phyloP scores from a whole-genome alignment of 2,329 filamentous ascomycete species.

The Cladosporium sp. region DNA sequence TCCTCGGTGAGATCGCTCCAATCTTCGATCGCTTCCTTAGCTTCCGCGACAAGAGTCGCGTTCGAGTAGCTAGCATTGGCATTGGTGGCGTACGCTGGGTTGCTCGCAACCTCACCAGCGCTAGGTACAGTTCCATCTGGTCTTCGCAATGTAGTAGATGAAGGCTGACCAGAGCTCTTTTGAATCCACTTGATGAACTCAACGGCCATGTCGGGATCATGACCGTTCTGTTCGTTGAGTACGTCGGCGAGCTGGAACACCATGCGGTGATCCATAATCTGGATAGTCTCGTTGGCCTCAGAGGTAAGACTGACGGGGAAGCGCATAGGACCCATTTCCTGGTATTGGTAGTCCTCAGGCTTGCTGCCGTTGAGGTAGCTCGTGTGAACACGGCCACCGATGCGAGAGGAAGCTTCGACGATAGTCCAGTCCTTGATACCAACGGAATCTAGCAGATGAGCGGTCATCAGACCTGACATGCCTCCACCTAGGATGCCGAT shows the following conservation, averaged over 20 bases:
- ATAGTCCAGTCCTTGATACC: conserved; percentile 60
- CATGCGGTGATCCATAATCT: conserved; percentile 60
- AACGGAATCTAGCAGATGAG: conserved; percentile 45
- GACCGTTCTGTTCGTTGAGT: conserved; percentile 59
- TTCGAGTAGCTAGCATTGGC: conserved; percentile 26
- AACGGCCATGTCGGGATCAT: conserved; percentile 46
- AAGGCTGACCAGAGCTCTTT: conserved; percentile 51
- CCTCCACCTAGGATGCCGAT: conserved; percentile 64
- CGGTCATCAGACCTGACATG: conserved; percentile 62
- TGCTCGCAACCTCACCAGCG: conserved; percentile 42
- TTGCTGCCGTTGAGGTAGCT: conserved; percentile 56
- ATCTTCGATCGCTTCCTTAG: conserved; percentile 37
- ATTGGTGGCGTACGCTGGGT: conserved; percentile 31
- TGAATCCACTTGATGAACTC: conserved; percentile 63
- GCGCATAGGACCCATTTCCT: conserved; percentile 64
- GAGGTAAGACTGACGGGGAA: conserved; percentile 53
- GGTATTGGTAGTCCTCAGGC: conserved; percentile 61
- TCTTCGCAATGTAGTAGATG: conserved; percentile 45
- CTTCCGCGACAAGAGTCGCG: conserved; percentile 35
- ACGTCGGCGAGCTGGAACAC: conserved; percentile 60
- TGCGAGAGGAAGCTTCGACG: conserved; percentile 55
- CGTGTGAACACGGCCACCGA: conserved; percentile 63
- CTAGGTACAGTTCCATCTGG: conserved; percentile 53
- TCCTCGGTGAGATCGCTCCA: conserved; percentile 30
- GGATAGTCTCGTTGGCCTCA: conserved; percentile 50